A percentile compares a stretch with the other conserved stretches of the same genome.
Evolutionary conservation across 306 rosid species (phyloP).

Genomic region (Cucurbita pepo): DNA sequence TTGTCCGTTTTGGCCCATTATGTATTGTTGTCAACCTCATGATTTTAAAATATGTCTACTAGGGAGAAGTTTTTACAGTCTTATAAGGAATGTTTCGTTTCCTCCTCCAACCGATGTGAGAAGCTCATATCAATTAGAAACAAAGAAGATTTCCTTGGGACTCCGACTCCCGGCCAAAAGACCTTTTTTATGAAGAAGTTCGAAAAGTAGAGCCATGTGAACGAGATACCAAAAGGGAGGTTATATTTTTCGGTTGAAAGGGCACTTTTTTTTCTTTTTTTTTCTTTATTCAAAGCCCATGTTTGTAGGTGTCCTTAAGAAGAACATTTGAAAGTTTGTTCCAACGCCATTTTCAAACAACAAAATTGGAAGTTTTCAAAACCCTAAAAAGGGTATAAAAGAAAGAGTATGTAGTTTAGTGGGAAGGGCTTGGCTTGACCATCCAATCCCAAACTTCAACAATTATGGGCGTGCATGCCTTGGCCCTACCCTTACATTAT

Average conservation of each 20-base stretch:
- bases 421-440: neutral
- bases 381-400: neutral
- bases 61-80: no score
- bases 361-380: neutral
- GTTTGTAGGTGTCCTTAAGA: neutral
- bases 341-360: neutral
- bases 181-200: neutral
- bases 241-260: neutral
- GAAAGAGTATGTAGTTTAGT: neutral
- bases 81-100: no score
- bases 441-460: neutral
- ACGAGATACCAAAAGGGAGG: neutral
- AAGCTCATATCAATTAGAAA: no score
- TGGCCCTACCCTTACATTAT: neutral
- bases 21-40: no score
- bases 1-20: no score
- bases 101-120: no score
- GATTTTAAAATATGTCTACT: no score
- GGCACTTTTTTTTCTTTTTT: neutral
- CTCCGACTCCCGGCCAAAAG: no score
- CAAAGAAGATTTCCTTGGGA: no score
- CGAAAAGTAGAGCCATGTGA: neutral
- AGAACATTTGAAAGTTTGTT: neutral
- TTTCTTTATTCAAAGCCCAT: neutral
- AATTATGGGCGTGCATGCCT: neutral